These are phyloP conservation scores for Tricholoma matsutake DNA, from an alignment of 768 basidiomycete genomes.

Conservation along the genomic window DNA sequence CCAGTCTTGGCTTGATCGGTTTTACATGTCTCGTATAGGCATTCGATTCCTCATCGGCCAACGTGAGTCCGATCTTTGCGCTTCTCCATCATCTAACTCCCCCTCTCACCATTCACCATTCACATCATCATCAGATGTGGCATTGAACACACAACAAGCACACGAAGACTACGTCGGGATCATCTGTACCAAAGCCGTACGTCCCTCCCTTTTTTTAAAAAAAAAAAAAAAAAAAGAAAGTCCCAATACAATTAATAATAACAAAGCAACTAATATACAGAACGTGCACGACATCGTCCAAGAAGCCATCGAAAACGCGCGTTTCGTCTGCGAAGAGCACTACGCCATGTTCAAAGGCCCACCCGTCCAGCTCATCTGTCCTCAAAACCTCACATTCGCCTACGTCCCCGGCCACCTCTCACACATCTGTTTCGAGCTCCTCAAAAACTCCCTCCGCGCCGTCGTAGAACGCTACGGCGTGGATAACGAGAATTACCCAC, in stretches of 20 bases:
- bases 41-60: conserved; percentile 97
- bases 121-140: conserved; percentile 67
- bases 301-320: conserved; percentile 97
- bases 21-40: conserved; percentile 93
- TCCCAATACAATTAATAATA: too few species aligned
- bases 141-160: conserved; percentile 86
- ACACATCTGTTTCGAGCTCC: conserved; percentile 94
- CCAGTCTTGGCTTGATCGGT: conserved; percentile 94
- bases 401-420: conserved; percentile 97
- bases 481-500: conserved; percentile 74
- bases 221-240: too few species aligned
- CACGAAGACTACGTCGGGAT: conserved; percentile 95
- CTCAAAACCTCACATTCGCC: conserved; percentile 78
- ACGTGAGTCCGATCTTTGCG: conserved; percentile 48
- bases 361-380: conserved; percentile 95
- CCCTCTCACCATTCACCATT: too few species aligned
- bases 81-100: not conserved
- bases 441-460: conserved; percentile 97
- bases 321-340: conserved; percentile 93
- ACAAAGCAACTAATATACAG: conserved; percentile 30
- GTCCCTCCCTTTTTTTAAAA: conserved; percentile 30
- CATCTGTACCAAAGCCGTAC: conserved; percentile 87
- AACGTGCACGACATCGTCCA: conserved; percentile 97
- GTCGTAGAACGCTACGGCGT: conserved; percentile 91
- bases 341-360: conserved; percentile 95